A percentile compares a stretch with the other conserved stretches of the same genome.
Evolutionary conservation across 2,329 filamentous ascomycete genomes (phyloP).

Genomic region (Bipolaris cookei): DNA sequence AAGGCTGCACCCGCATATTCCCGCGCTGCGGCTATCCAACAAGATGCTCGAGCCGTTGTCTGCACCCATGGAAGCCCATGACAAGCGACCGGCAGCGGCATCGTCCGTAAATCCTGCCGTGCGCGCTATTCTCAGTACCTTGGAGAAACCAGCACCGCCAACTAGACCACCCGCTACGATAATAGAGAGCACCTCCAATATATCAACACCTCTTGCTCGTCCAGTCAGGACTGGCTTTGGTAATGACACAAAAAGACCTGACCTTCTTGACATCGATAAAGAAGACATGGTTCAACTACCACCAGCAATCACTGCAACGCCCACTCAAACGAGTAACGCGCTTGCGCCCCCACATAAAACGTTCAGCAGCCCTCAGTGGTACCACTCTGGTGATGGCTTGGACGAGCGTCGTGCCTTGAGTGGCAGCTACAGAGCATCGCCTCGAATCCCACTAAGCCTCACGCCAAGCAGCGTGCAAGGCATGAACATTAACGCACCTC

Average conservation of each 20-base stretch:
- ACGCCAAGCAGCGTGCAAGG: constrained; percentile 51
- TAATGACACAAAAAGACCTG: constrained; percentile 15
- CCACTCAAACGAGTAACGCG: constrained; percentile 17
- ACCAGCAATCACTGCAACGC: constrained; percentile 41
- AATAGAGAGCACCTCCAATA: constrained; percentile 60
- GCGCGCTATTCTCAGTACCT: constrained; percentile 42
- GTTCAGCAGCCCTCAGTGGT: constrained; percentile 45
- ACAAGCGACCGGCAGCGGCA: constrained; percentile 25
- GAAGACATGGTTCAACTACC: constrained; percentile 47
- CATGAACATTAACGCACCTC: constrained; percentile 45
- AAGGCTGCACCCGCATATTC: constrained; percentile 29
- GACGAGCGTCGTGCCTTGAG: constrained; percentile 48
- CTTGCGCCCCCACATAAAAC: constrained; percentile 22
- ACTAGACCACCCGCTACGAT: constrained; percentile 37
- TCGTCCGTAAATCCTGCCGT: constrained; percentile 39
- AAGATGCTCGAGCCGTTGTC: constrained; percentile 15
- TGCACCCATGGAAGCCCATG: constrained; percentile 29
- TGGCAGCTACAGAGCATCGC: constrained; percentile 57
- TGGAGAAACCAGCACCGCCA: constrained; percentile 36
- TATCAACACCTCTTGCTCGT: constrained; percentile 62
- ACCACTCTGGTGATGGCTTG: constrained; percentile 41
- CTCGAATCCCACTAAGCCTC: constrained; percentile 58
- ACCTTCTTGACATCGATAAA: constrained; percentile 47
- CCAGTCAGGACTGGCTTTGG: constrained; percentile 40
- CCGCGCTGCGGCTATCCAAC: constrained; percentile 17